These are phyloP conservation scores for Danielia oregonensis DNA, from an alignment of 805 yeast genomes.

Conservation along the genomic window DNA sequence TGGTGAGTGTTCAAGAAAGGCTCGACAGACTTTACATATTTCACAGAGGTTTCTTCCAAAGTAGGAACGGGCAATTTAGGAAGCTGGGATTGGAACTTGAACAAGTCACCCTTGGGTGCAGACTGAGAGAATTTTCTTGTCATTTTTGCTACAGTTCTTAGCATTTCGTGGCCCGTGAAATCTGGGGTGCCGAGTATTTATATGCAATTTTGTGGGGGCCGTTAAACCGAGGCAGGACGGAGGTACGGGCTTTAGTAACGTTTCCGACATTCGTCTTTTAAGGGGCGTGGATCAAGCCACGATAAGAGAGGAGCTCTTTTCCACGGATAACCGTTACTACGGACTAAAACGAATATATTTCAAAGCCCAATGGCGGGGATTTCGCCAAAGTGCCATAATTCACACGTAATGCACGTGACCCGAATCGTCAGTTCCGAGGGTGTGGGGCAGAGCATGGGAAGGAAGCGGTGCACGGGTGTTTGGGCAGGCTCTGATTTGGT, in stretches of 20 bases:
- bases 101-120: conserved; percentile 59
- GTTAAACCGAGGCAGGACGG: conserved; percentile 3
- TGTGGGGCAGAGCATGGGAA: too few relatives aligned
- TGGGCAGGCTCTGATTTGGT: too few relatives aligned
- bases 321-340: too few relatives aligned
- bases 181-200: conserved; percentile 1
- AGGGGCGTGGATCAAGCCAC: too few relatives aligned
- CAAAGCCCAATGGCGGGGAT: too few relatives aligned
- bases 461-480: too few relatives aligned
- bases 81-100: conserved; percentile 63
- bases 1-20: conserved; percentile 59
- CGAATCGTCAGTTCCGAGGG: too few relatives aligned
- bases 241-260: conserved; percentile 2
- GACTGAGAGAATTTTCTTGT: conserved; percentile 21
- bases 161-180: conserved; percentile 7
- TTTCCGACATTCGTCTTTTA: too few relatives aligned
- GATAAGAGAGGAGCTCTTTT: too few relatives aligned
- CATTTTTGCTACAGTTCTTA: conserved; percentile 14
- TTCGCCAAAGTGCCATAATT: too few relatives aligned
- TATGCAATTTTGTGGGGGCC: conserved; percentile 2
- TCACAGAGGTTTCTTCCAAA: conserved; percentile 62
- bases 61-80: conserved; percentile 89
- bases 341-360: too few relatives aligned
- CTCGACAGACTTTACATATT: conserved; percentile 67
- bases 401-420: too few relatives aligned